Conservation (phyloP, 2,329 filamentous ascomycete species). For the Xylariomycetidae sp. region DNA sequence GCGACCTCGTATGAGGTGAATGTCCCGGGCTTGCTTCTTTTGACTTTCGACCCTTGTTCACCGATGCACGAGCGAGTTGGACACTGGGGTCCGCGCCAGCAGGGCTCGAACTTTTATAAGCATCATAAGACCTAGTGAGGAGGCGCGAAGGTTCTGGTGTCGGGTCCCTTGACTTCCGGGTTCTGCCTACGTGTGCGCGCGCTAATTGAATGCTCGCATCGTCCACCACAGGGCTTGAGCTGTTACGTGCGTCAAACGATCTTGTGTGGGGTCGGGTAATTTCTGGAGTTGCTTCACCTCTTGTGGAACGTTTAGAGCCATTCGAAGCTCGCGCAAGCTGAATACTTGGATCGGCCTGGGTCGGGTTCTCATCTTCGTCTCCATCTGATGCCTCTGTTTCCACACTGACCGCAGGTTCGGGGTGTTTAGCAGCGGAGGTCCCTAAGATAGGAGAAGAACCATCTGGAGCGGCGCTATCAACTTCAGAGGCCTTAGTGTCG, state of each 20-base stretch:
- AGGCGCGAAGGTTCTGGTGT: no score
- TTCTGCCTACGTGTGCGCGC: slow-evolving; percentile 9
- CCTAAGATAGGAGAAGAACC: no score
- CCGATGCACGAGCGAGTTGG: slow-evolving; percentile 2
- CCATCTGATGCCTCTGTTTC: no score
- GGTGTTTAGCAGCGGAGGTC: no score
- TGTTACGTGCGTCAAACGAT: no score
- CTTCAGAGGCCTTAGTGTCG: slow-evolving; percentile 4
- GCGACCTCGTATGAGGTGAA: slow-evolving; percentile 7
- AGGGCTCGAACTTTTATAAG: slow-evolving; percentile 6
- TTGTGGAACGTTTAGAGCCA: slow-evolving; percentile 10
- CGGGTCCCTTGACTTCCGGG: slow-evolving; percentile 2
- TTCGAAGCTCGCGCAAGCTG: slow-evolving; percentile 21
- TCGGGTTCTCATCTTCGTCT: slow-evolving; percentile 1
- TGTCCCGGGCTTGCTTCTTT: slow-evolving; percentile 1
- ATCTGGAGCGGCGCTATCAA: slow-evolving; percentile 6
- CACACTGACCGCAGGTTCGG: no score
- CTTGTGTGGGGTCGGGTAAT: not conserved
- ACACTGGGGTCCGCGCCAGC: slow-evolving; percentile 6
- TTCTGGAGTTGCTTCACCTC: slow-evolving; percentile 9
- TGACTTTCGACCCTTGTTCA: no score
- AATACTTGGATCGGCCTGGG: slow-evolving; percentile 17
- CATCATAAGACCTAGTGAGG: slow-evolving; percentile 5
- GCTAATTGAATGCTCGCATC: slow-evolving; percentile 17
- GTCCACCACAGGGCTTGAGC: no score